These are phyloP conservation scores for Aureobasidium lini DNA, from an alignment of 2,329 filamentous ascomycete species.

Conservation along the genomic window DNA sequence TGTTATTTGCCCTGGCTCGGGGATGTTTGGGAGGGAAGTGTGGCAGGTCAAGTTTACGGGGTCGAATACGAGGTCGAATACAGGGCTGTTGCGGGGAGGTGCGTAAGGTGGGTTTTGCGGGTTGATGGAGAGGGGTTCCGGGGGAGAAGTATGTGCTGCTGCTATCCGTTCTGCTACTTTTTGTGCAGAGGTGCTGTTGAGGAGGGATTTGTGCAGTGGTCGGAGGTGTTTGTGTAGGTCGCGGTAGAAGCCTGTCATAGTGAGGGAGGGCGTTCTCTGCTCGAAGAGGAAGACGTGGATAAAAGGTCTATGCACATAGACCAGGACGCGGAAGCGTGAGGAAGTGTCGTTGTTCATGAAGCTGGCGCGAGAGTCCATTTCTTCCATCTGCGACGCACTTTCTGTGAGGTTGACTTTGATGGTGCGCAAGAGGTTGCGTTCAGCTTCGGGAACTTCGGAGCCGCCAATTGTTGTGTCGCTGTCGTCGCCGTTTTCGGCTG, in stretches of 20 bases:
- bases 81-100: slow-evolving; percentile 33
- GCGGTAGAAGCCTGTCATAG: slow-evolving; percentile 37
- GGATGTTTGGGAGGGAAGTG: slow-evolving; percentile 57
- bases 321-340: slow-evolving; percentile 53
- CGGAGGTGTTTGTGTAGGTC: slow-evolving; percentile 46
- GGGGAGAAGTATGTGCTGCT: slow-evolving; percentile 25
- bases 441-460: slow-evolving; percentile 24
- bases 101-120: slow-evolving; percentile 20
- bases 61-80: slow-evolving; percentile 56
- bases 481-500: slow-evolving; percentile 36
- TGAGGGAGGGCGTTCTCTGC: slow-evolving; percentile 49
- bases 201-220: slow-evolving; percentile 39
- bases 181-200: slow-evolving; percentile 34
- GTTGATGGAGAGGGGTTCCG: slow-evolving; percentile 26
- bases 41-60: slow-evolving; percentile 51
- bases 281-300: slow-evolving; percentile 70
- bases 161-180: slow-evolving; percentile 37
- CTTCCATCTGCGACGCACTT: background rate
- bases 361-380: background rate
- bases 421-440: slow-evolving; percentile 56
- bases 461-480: slow-evolving; percentile 19
- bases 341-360: background rate
- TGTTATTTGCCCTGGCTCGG: slow-evolving; percentile 41
- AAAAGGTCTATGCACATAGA: slow-evolving; percentile 68
- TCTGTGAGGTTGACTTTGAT: slow-evolving; percentile 55